Base-by-base conservation (phyloP, 1,284 basidiomycete genomes). In the Leccinum pachyderme region DNA sequence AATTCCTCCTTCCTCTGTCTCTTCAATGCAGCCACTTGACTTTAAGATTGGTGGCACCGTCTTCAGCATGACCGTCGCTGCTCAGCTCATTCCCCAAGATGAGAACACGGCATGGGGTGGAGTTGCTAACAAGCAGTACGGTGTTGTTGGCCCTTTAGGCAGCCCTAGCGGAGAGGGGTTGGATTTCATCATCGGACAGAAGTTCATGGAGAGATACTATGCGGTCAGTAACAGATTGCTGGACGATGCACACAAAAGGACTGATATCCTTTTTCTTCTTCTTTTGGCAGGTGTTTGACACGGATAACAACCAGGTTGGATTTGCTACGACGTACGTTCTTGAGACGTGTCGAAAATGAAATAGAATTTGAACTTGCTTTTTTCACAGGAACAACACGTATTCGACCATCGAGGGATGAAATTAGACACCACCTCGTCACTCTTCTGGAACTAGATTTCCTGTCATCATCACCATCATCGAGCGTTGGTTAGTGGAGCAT, bases 161-260 rank as follows among this genome's bases (percentile, higher is more conserved):
- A 22, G 1, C n/a, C 2, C 5, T 18, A 67, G 62, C 7, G 51
- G 54, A 4, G 1, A 37, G 9, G 63, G 69, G 3, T 24, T 69
- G 0, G 67, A 62, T 43, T 72, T 68, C 52, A 47, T 57, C 9
- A 7, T 72, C 3, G 70, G 65, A 44, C 55, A 65, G 15, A 67
- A 56, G 32, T 71, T 72, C 51, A 58, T 69, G 55, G 61, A 72
- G 54, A 68, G 59, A n/a, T 72, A 56, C 44, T 68, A 71, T 58
- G 32, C 50, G 24, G 62, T 68, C 29, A 49, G 59, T 58, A 24
- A 4, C 25, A 12, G 25, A 12, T 25, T 44, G 2, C 2, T 39
- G 9, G n/a, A 37, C 3, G 1, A 37, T 13, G 41, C 13, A 25
- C 7, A 44, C 22, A 24, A 25, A 15, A 25, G 0, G 22, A 15